Evolutionary conservation across 352 stramenopile genomes (phyloP).

Genomic region (Globisporangium middletonii): DNA sequence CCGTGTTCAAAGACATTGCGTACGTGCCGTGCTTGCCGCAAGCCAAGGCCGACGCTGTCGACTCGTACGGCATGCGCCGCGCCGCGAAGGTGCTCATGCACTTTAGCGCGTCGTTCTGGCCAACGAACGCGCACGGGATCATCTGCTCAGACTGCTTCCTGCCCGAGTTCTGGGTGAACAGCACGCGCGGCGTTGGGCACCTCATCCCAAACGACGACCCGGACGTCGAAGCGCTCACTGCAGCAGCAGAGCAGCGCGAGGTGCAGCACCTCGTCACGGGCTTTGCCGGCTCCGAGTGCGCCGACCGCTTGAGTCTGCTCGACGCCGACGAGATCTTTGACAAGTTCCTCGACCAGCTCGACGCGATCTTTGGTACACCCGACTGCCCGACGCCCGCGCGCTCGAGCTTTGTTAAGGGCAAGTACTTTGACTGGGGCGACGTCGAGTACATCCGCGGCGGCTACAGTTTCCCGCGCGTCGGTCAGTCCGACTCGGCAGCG

Average conservation of each 20-base stretch:
- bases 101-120: slow-evolving; percentile 62
- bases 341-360: slow-evolving; percentile 63
- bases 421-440: slow-evolving; percentile 76
- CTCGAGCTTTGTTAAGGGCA: slow-evolving; percentile 61
- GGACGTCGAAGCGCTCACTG: slow-evolving; percentile 8
- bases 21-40: slow-evolving; percentile 57
- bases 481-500: slow-evolving; percentile 54
- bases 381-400: slow-evolving; percentile 47
- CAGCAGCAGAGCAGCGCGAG: slow-evolving; percentile 11
- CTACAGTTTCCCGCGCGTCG: slow-evolving; percentile 73
- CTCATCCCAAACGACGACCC: slow-evolving; percentile 51
- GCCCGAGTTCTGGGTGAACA: slow-evolving; percentile 84
- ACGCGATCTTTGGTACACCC: slow-evolving; percentile 65
- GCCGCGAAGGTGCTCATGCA: slow-evolving; percentile 75
- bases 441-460: slow-evolving; percentile 61
- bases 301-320: slow-evolving; percentile 42
- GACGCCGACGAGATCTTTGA: slow-evolving; percentile 47
- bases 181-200: slow-evolving; percentile 52
- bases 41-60: slow-evolving; percentile 47
- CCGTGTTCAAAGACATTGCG: slow-evolving; percentile 67
- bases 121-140: slow-evolving; percentile 63
- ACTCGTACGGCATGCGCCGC: slow-evolving; percentile 70
- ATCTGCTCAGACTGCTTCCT: slow-evolving; percentile 81
- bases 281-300: slow-evolving; percentile 62
- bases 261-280: slow-evolving; percentile 70